Conservation (phyloP, 1,139 yeast genomes). For the Geotrichum siamense region DNA sequence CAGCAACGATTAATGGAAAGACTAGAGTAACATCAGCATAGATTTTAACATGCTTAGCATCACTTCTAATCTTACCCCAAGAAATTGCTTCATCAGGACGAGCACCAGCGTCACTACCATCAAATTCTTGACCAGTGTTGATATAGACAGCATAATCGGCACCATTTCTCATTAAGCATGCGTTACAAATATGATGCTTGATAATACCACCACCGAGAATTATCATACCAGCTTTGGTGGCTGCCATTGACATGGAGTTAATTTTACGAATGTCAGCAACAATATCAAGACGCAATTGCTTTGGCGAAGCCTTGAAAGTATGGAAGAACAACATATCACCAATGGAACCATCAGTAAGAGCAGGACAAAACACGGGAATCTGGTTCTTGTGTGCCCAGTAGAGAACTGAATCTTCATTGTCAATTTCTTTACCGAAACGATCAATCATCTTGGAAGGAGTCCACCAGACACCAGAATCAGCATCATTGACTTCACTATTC, state of each 20-base stretch:
- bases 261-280: constrained; percentile 88
- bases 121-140: constrained; percentile 97
- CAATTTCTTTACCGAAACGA: constrained; percentile 88
- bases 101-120: constrained; percentile 99
- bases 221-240: constrained; percentile 92
- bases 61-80: constrained; percentile 97
- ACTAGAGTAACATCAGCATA: constrained; percentile 96
- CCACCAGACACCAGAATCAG: constrained; percentile 59
- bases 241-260: constrained; percentile 92
- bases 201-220: constrained; percentile 94
- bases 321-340: constrained; percentile 99
- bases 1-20: constrained; percentile 93
- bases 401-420: constrained; percentile 86
- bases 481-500: constrained; percentile 48
- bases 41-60: constrained; percentile 83
- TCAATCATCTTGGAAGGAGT: constrained; percentile 91
- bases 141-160: constrained; percentile 96
- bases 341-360: constrained; percentile 93
- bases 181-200: constrained; percentile 95
- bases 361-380: constrained; percentile 95
- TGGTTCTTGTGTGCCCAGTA: constrained; percentile 98
- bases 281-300: constrained; percentile 80
- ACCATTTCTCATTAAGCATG: constrained; percentile 98
- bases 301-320: constrained; percentile 89
- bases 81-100: constrained; percentile 98